phyloP scores from a whole-genome alignment of 2,329 filamentous ascomycete species.

The Zymoseptoria crescenta region DNA sequence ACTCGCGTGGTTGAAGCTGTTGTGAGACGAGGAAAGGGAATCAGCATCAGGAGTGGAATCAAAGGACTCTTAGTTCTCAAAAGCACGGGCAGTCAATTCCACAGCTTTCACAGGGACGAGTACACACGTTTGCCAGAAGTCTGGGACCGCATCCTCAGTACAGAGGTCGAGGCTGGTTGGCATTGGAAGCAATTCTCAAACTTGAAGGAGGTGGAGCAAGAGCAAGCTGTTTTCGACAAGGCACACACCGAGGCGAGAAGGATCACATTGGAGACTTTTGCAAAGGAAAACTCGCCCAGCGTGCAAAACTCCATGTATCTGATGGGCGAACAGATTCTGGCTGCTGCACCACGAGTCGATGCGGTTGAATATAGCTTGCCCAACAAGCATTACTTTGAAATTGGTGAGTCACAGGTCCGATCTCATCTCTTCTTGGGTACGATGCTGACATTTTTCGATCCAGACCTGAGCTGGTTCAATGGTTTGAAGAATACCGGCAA shows the following conservation, averaged over 20 bases:
- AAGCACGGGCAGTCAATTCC: constrained; percentile 92
- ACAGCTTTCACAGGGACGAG: constrained; percentile 87
- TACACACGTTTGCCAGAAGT: constrained; percentile 86
- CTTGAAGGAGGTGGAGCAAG: constrained; percentile 58
- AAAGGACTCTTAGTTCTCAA: constrained; percentile 76
- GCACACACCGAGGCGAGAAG: constrained; percentile 70
- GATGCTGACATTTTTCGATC: constrained; percentile 6
- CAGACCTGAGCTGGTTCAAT: constrained; percentile 95
- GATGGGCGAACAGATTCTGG: constrained; percentile 85
- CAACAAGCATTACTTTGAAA: constrained; percentile 98
- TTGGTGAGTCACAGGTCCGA: constrained; percentile 52
- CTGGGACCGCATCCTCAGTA: constrained; percentile 92
- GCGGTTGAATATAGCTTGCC: constrained; percentile 76
- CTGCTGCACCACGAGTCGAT: constrained; percentile 61
- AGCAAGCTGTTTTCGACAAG: constrained; percentile 62
- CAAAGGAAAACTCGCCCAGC: constrained; percentile 80
- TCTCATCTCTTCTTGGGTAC: background rate
- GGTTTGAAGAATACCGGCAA: constrained; percentile 89
- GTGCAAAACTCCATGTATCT: constrained; percentile 99
- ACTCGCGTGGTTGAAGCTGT: constrained; percentile 75
- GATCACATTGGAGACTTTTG: constrained; percentile 88
- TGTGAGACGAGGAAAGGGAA: constrained; percentile 56
- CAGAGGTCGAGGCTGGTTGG: constrained; percentile 83
- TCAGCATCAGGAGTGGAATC: constrained; percentile 70
- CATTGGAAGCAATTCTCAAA: constrained; percentile 66